These are phyloP conservation scores for Mycena metata DNA, from an alignment of 768 basidiomycete genomes.

Conservation along the genomic window DNA sequence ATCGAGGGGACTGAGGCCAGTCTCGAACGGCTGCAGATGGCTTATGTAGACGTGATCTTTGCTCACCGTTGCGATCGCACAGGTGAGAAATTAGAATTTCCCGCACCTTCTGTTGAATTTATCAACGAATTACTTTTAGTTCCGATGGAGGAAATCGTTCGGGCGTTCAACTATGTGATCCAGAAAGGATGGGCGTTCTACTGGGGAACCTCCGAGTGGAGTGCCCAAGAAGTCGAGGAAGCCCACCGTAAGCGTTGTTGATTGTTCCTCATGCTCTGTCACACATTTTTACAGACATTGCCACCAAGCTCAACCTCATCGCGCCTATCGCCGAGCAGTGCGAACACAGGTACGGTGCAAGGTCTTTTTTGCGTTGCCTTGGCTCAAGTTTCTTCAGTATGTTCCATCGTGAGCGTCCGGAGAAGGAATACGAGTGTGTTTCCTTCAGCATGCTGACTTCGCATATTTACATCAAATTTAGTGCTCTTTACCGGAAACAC, in stretches of 20 bases:
- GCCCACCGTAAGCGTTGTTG: too few relatives aligned
- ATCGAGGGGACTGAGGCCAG: slow-evolving; percentile 81
- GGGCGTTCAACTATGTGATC: slow-evolving; percentile 85
- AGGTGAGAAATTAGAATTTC: slow-evolving; percentile 50
- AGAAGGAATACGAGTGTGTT: slow-evolving; percentile 79
- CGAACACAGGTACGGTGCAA: slow-evolving; percentile 66
- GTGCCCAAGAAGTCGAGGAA: too few relatives aligned
- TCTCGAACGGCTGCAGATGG: slow-evolving; percentile 76
- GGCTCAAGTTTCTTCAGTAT: slow-evolving; percentile 57
- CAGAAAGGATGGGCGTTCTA: slow-evolving; percentile 80
- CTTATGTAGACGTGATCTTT: slow-evolving; percentile 81
- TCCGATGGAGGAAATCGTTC: slow-evolving; percentile 83
- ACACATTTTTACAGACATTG: slow-evolving; percentile 78
- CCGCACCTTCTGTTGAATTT: not conserved
- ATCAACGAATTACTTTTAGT: slow-evolving; percentile 47
- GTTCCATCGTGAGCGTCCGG: slow-evolving; percentile 86
- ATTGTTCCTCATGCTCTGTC: slow-evolving; percentile 77
- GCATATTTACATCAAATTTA: not conserved
- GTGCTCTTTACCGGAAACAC: slow-evolving; percentile 72
- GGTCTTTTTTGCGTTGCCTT: slow-evolving; percentile 35
- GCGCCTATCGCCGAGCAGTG: slow-evolving; percentile 85
- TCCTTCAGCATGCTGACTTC: not conserved
- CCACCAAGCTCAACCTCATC: slow-evolving; percentile 73
- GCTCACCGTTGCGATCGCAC: slow-evolving; percentile 77
- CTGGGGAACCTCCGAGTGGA: slow-evolving; percentile 81